Evolutionary conservation across 768 basidiomycete genomes (phyloP), one percentile per base, ranked within the genome.

Genomic region (Pulveroboletus sp.): DNA sequence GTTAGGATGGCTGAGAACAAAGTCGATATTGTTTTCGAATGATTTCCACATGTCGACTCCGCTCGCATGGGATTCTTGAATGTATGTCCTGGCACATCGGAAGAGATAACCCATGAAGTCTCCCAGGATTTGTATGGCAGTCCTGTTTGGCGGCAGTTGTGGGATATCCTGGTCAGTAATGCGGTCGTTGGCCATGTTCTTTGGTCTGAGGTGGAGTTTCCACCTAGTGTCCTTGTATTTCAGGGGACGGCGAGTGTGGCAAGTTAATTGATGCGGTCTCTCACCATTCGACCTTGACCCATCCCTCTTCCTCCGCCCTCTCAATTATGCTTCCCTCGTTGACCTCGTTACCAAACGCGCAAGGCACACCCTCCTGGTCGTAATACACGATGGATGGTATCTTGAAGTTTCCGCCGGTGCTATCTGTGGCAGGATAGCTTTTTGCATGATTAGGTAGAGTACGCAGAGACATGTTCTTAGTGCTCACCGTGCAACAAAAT

Each of bases 21-120:
- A 78, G 24, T 78, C 70, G 10, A 74, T 72, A 4, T 65, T 65
- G 6, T 61, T 40, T 41, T 69, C 67, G 6, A 79, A 61, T 7
- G 76, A 75, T 3, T 51, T 25, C 75, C 75, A 78, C 44, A 78
- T 56, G 4, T 61, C 62, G 2, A 35, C 50, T 5, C 78, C 78
- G 42, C 67, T 73, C 0, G 70, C 65, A 38, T 79, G 73, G 0
- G 69, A 71, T 40, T 79, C 75, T 50, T 73, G 61, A 23, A 81
- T 72, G 43, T 74, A 81, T 3, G 56, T 66, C 44, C 53, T 61
- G 0, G 77, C 66, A 44, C 76, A 77, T 20, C 61, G 51, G 32
- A 72, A 70, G 7, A 80, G 67, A 53, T 81, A 80, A 19, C 41
- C 37, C 55, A 81, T 63, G 45, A 79, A 80, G 53, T 82, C 80